phyloP scores from a whole-genome alignment of 2,329 filamentous ascomycete genomes.

The Diaporthe sp. region DNA sequence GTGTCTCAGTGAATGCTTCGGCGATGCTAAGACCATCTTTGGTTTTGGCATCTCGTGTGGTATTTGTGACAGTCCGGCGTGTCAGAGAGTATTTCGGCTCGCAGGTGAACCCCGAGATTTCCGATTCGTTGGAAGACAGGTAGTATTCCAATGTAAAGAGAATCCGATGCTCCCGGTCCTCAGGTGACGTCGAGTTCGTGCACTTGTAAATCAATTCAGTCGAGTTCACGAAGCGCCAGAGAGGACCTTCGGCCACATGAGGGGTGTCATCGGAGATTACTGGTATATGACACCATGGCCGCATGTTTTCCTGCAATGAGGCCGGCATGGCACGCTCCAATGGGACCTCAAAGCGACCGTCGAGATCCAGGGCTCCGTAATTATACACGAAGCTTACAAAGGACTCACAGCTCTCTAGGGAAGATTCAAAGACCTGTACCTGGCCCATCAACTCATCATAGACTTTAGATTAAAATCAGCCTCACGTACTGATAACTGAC shows the following conservation, averaged over 20 bases:
- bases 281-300: neutral
- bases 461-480: too few relatives aligned
- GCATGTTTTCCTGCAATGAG: neutral
- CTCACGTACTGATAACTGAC: too few relatives aligned
- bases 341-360: too few relatives aligned
- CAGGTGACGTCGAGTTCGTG: neutral
- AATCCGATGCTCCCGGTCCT: neutral
- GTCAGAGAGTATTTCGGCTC: neutral
- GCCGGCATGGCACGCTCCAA: neutral
- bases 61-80: neutral
- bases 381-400: neutral
- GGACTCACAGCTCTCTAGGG: neutral
- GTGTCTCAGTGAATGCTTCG: neutral
- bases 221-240: neutral
- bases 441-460: neutral
- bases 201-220: neutral
- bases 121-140: neutral
- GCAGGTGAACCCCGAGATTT: neutral
- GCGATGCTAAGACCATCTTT: neutral
- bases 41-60: rapidly evolving
- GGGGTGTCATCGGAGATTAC: too few relatives aligned
- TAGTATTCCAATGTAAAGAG: neutral
- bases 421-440: neutral
- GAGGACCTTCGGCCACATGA: neutral
- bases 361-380: too few relatives aligned